Evolutionary conservation across 108 stramenopile genomes (phyloP).

Genomic region (Stephanodiscus triporus): DNA sequence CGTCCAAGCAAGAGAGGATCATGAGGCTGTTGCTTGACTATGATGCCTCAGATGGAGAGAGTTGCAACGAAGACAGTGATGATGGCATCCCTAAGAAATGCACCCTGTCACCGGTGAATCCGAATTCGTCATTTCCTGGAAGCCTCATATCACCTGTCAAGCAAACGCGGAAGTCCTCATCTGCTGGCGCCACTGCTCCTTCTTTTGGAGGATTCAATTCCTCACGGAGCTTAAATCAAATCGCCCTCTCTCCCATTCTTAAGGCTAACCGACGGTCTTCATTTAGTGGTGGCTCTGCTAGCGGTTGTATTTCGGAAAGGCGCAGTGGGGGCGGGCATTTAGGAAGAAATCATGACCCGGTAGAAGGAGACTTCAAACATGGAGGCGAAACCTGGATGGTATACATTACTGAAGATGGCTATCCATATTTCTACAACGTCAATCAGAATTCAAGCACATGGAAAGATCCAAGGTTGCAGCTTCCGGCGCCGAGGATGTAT

Average conservation of each 20-base stretch:
- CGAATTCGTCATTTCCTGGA: background rate
- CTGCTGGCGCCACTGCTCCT: background rate
- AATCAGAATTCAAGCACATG: slow-evolving; percentile 25
- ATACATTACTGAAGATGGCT: slow-evolving; percentile 25
- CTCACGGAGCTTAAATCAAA: no score
- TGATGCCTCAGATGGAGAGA: slow-evolving; percentile 1
- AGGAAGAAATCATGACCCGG: background rate
- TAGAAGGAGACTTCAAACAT: slow-evolving; percentile 16
- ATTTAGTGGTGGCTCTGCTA: background rate
- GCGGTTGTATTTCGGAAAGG: background rate
- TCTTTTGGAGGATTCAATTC: background rate
- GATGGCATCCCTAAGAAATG: slow-evolving; percentile 12
- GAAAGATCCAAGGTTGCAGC: slow-evolving; percentile 28
- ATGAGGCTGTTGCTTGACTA: slow-evolving; percentile 33
- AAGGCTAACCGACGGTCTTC: background rate
- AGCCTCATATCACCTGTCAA: background rate
- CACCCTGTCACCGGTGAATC: slow-evolving; percentile 13
- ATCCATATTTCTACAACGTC: slow-evolving; percentile 34
- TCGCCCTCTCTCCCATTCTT: background rate
- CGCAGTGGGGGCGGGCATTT: no score
- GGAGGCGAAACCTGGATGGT: slow-evolving; percentile 18
- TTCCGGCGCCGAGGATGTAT: background rate
- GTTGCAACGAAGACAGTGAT: background rate
- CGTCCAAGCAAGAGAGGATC: slow-evolving; percentile 24
- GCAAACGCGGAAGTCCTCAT: background rate